These are phyloP conservation scores for Periglandula ipomoeae DNA, from an alignment of 2,329 filamentous ascomycete species.

Conservation along the genomic window DNA sequence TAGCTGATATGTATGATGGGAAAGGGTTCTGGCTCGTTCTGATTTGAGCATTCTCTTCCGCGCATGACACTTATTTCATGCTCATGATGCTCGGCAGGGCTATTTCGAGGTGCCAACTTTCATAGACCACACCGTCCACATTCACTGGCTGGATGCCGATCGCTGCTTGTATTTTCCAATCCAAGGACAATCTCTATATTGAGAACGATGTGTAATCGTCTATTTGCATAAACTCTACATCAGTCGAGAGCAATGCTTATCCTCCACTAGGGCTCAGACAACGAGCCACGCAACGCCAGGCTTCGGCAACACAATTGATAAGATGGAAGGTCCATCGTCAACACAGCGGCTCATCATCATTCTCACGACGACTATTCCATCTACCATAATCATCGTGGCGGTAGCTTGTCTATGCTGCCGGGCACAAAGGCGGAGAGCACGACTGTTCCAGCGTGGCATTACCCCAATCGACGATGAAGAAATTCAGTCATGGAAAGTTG, in stretches of 20 bases:
- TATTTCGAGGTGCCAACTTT: background rate
- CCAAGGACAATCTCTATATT: background rate
- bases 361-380: conserved; percentile 42
- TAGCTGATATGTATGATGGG: background rate
- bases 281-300: background rate
- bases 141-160: background rate
- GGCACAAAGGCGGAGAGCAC: conserved; percentile 28
- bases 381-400: conserved; percentile 26
- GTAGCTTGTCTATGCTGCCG: conserved; percentile 29
- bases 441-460: conserved; percentile 44
- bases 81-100: background rate
- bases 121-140: background rate
- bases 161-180: background rate
- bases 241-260: background rate
- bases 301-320: background rate
- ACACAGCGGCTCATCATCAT: conserved; percentile 29
- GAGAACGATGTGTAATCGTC: background rate
- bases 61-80: background rate
- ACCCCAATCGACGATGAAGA: conserved; percentile 57
- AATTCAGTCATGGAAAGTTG: conserved; percentile 53
- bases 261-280: no score
- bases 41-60: background rate
- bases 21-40: background rate
- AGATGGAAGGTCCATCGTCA: conserved; percentile 1
- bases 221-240: no score